A percentile compares a stretch with the other conserved stretches of the same genome.
Evolutionary conservation across 495 filamentous ascomycete species (phyloP).

Genomic region (Recurvomyces mirabilis): DNA sequence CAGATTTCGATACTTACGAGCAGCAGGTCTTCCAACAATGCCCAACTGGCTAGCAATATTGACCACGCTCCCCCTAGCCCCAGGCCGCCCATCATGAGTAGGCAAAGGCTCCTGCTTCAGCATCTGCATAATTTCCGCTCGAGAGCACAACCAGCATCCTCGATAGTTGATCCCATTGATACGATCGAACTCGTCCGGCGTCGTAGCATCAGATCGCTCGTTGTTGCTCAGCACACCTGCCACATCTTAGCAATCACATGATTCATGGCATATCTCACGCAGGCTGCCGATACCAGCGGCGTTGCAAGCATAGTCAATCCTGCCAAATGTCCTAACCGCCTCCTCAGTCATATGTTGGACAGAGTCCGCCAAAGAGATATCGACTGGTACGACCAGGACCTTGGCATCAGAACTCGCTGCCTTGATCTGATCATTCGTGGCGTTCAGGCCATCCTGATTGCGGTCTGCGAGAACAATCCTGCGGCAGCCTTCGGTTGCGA

Average conservation of each 20-base stretch:
- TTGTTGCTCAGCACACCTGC: constrained; percentile 29
- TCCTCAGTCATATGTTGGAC: constrained; percentile 33
- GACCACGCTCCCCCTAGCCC: constrained; percentile 33
- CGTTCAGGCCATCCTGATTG: constrained; percentile 30
- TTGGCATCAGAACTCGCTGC: constrained; percentile 25
- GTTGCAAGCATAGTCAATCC: constrained; percentile 44
- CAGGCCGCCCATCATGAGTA: constrained; percentile 23
- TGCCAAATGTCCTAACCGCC: constrained; percentile 28
- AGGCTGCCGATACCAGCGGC: constrained; percentile 31
- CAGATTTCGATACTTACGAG: constrained; percentile 26
- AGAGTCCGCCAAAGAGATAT: constrained; percentile 36
- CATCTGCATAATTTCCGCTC: constrained; percentile 39
- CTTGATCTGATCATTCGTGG: constrained; percentile 29
- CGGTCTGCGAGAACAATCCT: constrained; percentile 42
- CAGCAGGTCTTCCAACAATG: constrained; percentile 37
- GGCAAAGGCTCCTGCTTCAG: constrained; percentile 37
- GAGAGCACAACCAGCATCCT: constrained; percentile 41
- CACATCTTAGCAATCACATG: neutral
- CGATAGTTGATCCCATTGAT: constrained; percentile 44
- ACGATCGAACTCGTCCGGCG: constrained; percentile 35
- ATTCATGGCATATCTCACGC: neutral
- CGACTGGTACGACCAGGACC: constrained; percentile 29
- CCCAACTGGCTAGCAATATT: constrained; percentile 48
- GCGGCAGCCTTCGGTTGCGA: constrained; percentile 40
- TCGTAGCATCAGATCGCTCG: constrained; percentile 31